These are phyloP conservation scores for Brassica rapa DNA, from an alignment of 345 rosid species.

Conservation along the genomic window DNA sequence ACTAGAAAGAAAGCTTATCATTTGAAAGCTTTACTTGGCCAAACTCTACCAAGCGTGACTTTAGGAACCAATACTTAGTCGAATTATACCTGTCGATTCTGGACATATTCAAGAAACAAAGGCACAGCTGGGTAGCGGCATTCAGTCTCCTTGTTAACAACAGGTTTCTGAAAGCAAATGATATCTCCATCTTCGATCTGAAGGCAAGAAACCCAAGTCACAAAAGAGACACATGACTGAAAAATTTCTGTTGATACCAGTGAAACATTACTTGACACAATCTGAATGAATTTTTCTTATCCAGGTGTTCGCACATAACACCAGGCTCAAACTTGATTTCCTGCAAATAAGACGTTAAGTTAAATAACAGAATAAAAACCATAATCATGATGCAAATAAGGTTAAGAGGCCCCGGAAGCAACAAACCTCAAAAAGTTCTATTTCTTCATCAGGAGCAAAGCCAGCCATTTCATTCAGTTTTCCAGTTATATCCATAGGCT, in stretches of 20 bases:
- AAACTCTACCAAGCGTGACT: conserved; percentile 12
- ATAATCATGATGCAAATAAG: conserved; percentile 13
- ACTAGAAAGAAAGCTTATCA: conserved; percentile 1
- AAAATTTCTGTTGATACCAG: conserved; percentile 8
- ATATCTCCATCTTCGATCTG: conserved; percentile 98
- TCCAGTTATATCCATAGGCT: conserved; percentile 70
- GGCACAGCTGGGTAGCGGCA: conserved; percentile 80
- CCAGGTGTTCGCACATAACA: conserved; percentile 87
- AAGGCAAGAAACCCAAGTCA: conserved; percentile 27
- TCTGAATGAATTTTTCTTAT: conserved; percentile 69
- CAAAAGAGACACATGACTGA: conserved; percentile 4
- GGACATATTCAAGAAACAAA: conserved; percentile 82
- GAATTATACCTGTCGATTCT: conserved; percentile 76
- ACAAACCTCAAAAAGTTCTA: conserved; percentile 87
- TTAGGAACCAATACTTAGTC: neutral
- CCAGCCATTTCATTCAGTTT: conserved; percentile 90
- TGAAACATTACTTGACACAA: conserved; percentile 62
- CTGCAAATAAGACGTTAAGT: conserved; percentile 43
- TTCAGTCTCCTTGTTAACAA: conserved; percentile 51
- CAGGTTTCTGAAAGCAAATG: conserved; percentile 76
- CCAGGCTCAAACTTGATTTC: conserved; percentile 91
- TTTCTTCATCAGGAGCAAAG: conserved; percentile 79
- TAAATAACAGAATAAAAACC: conserved; percentile 7
- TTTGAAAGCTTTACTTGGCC: neutral
- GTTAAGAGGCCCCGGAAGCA: conserved; percentile 12